Evolutionary conservation across 1,139 yeast genomes (phyloP).

Genomic region (Kodamaea sp.): DNA sequence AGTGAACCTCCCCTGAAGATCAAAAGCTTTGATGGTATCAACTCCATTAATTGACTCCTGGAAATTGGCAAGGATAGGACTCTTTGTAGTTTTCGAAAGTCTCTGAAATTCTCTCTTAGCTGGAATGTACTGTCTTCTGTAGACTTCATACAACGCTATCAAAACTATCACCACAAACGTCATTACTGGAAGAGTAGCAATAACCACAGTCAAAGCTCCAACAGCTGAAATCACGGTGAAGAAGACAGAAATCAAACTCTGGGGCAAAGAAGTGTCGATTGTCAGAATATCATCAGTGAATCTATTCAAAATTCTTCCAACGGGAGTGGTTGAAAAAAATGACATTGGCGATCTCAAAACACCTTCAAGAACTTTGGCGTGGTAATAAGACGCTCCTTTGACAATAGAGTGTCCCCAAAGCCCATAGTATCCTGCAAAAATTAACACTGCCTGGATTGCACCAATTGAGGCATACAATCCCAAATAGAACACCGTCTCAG

Average conservation of each 20-base stretch:
- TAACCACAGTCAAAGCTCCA: slow-evolving; percentile 21
- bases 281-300: slow-evolving; percentile 37
- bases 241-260: slow-evolving; percentile 22
- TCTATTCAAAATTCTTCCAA: slow-evolving; percentile 43
- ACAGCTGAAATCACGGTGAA: slow-evolving; percentile 13
- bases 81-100: slow-evolving; percentile 21
- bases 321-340: slow-evolving; percentile 45
- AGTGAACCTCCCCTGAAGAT: slow-evolving; percentile 22
- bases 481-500: slow-evolving; percentile 26
- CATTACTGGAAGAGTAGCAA: slow-evolving; percentile 25
- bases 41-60: slow-evolving; percentile 31
- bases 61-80: slow-evolving; percentile 27
- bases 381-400: slow-evolving; percentile 36
- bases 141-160: slow-evolving; percentile 19
- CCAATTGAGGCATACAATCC: slow-evolving; percentile 31
- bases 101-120: slow-evolving; percentile 28
- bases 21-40: slow-evolving; percentile 28
- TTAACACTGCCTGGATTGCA: slow-evolving; percentile 26
- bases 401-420: slow-evolving; percentile 37
- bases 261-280: slow-evolving; percentile 25
- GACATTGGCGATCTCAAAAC: slow-evolving; percentile 46
- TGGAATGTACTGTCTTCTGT: slow-evolving; percentile 23
- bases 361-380: slow-evolving; percentile 37
- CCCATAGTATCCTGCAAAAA: slow-evolving; percentile 29
- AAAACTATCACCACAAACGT: slow-evolving; percentile 17